Base-by-base conservation (phyloP, 1,284 basidiomycete species). In the Ustilago shanxiensis region DNA sequence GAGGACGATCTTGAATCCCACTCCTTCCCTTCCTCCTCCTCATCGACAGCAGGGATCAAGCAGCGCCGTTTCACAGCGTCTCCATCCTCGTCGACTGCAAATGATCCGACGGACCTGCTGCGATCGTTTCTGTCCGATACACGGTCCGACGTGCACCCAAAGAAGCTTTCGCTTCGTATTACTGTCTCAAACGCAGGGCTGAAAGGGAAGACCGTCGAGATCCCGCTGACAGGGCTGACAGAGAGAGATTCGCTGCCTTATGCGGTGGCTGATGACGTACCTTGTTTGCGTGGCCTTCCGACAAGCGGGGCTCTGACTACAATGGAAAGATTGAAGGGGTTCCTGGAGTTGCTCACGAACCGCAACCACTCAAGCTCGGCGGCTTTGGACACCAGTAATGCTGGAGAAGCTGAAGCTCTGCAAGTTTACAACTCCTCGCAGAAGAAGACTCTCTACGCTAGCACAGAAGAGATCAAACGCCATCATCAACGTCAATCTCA, bases 231-330 rank as follows among this genome's bases (percentile, higher is more conserved):
- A 29, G 33, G 1, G 26, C 13, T 76, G 61, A 47, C 56, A 13
- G 26, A 35, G 18, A 28, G 47, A 18, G 72, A 74, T 4, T 49
- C 72, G 26, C 28, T 76, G 13, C 73, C 73, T 2, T 76, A 61
- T 28, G 73, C 68, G 13, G 20, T 76, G 24, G 60, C 67, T 1
- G 68, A 76, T 51, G 73, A 76, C 20, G 58, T 76, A 28, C 73
- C 73, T 0, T 63, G 64, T 35, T 24, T 63, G 24, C 73, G 73
- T 5, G 73, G 73, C 7, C 39, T 67, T 7, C 44, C 58, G 0
- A 11, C 22, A 1, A 5, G 8, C 0, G 64, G 49, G 14, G 22
- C 37, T 1, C 26, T 13, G 9, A 16, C 22, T 1, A 60, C 47
- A 52, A 20, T 13, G 3, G 14, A 39, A 0, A 18, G 8, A 1